Evolutionary conservation across 2,329 filamentous ascomycete species (phyloP).

Genomic region (Amesomyces nigricolor): DNA sequence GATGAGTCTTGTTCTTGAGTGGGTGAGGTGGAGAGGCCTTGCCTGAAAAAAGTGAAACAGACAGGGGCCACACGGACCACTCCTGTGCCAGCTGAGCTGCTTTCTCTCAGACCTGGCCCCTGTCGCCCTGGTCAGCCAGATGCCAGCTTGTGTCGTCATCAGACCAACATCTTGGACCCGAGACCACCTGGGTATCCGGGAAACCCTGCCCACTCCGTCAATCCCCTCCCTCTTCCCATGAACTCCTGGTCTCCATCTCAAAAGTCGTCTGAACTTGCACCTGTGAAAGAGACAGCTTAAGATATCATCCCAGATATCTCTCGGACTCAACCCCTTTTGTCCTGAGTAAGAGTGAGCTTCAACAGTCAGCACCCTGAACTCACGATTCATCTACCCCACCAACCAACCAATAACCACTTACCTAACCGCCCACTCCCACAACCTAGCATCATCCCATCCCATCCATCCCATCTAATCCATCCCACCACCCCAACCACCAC

Average conservation of each 20-base stretch:
- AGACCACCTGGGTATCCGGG: neutral
- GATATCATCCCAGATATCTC: neutral
- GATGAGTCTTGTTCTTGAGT: too few species aligned
- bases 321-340: too few species aligned
- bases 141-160: conserved; percentile 23
- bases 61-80: conserved; percentile 4
- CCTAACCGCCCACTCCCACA: too few species aligned
- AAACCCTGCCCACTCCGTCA: conserved; percentile 4
- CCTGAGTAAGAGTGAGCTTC: neutral
- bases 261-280: conserved; percentile 5
- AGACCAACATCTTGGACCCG: conserved; percentile 23
- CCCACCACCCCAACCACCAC: neutral
- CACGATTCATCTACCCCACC: neutral
- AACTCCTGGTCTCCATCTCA: neutral
- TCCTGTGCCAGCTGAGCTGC: neutral
- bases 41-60: neutral
- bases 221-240: conserved; percentile 5
- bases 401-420: neutral
- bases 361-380: neutral
- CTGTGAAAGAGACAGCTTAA: neutral
- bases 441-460: neutral
- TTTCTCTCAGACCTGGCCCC: neutral
- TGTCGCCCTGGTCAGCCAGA: conserved; percentile 5
- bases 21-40: too few species aligned
- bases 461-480: neutral